Conservation (phyloP, 1,284 basidiomycete genomes). For the Tilletia indica region DNA sequence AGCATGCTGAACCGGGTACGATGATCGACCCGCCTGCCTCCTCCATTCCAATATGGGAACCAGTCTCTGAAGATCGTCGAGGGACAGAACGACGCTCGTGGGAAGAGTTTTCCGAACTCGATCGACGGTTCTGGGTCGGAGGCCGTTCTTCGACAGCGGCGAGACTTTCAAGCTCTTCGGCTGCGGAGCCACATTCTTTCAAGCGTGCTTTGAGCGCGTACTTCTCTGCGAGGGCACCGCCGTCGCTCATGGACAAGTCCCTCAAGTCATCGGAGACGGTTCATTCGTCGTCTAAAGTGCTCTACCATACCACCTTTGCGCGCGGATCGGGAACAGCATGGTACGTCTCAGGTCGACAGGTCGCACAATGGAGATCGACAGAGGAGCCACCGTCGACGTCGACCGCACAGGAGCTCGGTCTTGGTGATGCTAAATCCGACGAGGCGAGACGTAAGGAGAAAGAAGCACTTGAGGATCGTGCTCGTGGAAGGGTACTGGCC, state of each 20-base stretch:
- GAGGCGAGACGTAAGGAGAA: not conserved
- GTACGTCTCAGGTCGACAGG: constrained; percentile 33
- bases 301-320: constrained; percentile 38
- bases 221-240: constrained; percentile 21
- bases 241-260: not conserved
- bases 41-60: constrained; percentile 14
- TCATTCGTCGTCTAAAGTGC: constrained; percentile 2
- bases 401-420: not conserved
- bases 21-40: constrained; percentile 34
- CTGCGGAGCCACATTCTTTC: constrained; percentile 14
- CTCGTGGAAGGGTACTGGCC: not conserved
- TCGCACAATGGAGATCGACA: constrained; percentile 23
- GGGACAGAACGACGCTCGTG: not conserved
- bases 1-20: constrained; percentile 38
- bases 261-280: not conserved
- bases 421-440: not conserved
- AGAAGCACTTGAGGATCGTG: not conserved
- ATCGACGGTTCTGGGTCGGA: constrained; percentile 7
- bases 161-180: not conserved
- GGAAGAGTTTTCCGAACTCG: constrained; percentile 12
- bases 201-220: constrained; percentile 20
- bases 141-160: not conserved
- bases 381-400: not conserved
- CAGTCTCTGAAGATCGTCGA: no score
- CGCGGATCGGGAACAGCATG: constrained; percentile 38